Conservation (phyloP, 192 early-diverging fungal genomes). For the Pilaira anomala region DNA sequence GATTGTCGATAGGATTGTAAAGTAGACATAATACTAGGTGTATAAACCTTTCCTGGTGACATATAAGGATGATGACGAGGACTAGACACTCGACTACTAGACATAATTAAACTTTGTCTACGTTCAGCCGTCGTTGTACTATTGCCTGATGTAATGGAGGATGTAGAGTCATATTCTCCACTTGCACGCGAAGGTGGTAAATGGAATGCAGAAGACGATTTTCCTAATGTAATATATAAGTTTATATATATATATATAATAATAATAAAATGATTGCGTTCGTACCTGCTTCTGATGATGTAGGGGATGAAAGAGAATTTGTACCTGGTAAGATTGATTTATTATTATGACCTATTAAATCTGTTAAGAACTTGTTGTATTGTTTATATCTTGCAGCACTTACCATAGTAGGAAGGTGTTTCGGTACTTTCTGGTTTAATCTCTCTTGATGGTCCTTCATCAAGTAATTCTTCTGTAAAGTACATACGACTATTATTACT, state of each 20-base stretch:
- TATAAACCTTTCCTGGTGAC: slow-evolving; percentile 8
- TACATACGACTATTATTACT: neutral
- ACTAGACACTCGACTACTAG: neutral
- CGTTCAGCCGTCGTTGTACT: neutral
- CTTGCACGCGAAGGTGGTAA: slow-evolving; percentile 8
- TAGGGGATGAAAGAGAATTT: slow-evolving; percentile 6
- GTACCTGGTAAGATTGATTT: slow-evolving; percentile 4
- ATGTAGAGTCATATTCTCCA: slow-evolving; percentile 6
- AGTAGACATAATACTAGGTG: slow-evolving; percentile 16
- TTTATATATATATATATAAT: too few species aligned
- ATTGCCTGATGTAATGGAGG: neutral
- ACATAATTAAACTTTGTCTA: neutral
- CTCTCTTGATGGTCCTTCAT: slow-evolving; percentile 3
- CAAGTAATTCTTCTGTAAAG: slow-evolving; percentile 10
- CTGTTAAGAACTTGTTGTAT: neutral
- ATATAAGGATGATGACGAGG: slow-evolving; percentile 16
- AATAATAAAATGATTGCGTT: too few species aligned
- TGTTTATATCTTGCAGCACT: neutral
- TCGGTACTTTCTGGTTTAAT: neutral
- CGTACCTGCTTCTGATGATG: slow-evolving; percentile 15
- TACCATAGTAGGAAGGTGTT: slow-evolving; percentile 9
- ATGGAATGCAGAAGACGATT: slow-evolving; percentile 20
- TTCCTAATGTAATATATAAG: neutral
- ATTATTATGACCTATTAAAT: too few species aligned
- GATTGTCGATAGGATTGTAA: slow-evolving; percentile 8